Evolutionary conservation across 768 basidiomycete species (phyloP), one percentile per base, ranked within the genome.

Genomic region (Trametes cingulata): DNA sequence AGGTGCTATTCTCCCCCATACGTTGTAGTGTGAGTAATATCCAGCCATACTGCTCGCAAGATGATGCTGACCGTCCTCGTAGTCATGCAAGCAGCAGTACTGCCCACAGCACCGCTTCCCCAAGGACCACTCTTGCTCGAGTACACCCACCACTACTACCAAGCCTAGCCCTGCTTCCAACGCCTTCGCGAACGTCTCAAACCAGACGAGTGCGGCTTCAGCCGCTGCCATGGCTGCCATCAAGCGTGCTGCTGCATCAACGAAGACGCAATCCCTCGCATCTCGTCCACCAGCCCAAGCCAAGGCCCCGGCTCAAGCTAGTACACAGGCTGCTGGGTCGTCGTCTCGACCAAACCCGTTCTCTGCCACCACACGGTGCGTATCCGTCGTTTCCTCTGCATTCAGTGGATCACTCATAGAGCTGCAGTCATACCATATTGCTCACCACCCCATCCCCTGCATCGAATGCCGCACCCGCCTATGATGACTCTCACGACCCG

Each of bases 51-150:
- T 53, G 6, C 5, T 20, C 19, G 51, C 15, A 52, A 7, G 45
- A 58, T 46, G 58, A 1, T n/a, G 52, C 14, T 42, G 19, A 50
- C 29, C 14, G 37, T 3, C 2, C 5, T 1, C 0, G 0, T 58
- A 94, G 92, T 80, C 80, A 71, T 94, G 92, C 72, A 79, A 73
- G 43, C 75, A 83, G 61, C 85, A 87, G 63, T 94, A 85, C 69
- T 95, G 92, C 69, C 80, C 89, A 0, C 74, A 83, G 25, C 92
- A 95, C 69, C 88, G 93, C 43, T 91, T 91, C 72, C 87, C 91
- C 9, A 76, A 77, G 41, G 86, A 90, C 64, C 92, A 95, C 62
- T 77, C 59, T 52, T 92, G 91, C 66, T 39, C 69, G 3, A 17
- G 52, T n/a, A 29, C 63, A 19, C 50, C 62, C 1, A 19, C 59